Evolutionary conservation across 306 rosid species (phyloP), one percentile per base, ranked within the genome.

Genomic region (Dryas alaskensis): DNA sequence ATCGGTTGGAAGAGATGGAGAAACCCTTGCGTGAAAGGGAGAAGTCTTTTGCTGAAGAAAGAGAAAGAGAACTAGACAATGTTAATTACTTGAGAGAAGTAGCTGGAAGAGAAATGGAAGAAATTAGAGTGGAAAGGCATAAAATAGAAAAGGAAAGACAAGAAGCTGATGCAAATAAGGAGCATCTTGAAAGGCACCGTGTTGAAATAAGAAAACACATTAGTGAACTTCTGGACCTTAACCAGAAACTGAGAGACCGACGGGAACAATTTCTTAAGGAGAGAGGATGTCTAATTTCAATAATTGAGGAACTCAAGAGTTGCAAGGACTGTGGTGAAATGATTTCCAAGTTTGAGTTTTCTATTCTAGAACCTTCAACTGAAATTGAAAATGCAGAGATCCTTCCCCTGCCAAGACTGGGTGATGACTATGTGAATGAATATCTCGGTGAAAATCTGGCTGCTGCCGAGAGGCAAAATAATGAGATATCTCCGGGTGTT

Each of bases 41-140:
- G 84, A 78, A 79, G 70, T 73, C 72, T 61, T 91, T 91, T 75
- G 88, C 90, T 60, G 98, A 94, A 87, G 91, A 85, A 71, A 86
- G 87, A 76, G 89, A 89, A 68, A 84, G 81, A 68, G 92, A 94
- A 62, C 65, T 91, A 39, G 88, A 72, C 47, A 89, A 94, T 70
- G 79, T 88, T 78, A 88, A 84, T 79, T 87, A 85, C 83, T 84
- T 89, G 82, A 88, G 90, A 81, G 97, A 94, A 63, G 87, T 86
- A 46, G 92, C 95, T 73, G 78, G 87, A 78, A 88, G 92, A 83
- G 97, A 89, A 74, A 94, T 88, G 96, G 95, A 94, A 67, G 98
- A 89, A 78, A 80, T 89, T 78, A 91, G 84, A 83, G 86, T 79
- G 60, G 89, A 88, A 80, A 85, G 97, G 73, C 80, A 66, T 78